These are phyloP conservation scores for Heterobasidion parviporum DNA, from an alignment of 1,284 basidiomycete species.

Conservation along the genomic window DNA sequence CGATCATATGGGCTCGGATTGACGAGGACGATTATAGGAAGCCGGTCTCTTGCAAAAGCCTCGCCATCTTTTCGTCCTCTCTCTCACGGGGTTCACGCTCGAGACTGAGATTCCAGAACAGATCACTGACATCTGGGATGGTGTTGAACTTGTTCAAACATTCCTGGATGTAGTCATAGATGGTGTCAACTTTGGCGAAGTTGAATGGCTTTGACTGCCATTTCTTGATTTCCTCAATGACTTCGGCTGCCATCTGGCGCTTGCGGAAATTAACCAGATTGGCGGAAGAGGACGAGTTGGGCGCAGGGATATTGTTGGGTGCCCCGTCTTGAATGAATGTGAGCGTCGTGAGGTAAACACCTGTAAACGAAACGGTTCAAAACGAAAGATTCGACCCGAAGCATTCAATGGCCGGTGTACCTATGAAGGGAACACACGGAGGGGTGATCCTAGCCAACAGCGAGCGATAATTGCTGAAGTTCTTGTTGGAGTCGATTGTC, in stretches of 20 bases:
- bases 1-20: neutral
- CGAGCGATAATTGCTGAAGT: slow-evolving; percentile 89
- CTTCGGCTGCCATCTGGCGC: slow-evolving; percentile 87
- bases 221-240: slow-evolving; percentile 93
- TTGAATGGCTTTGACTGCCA: slow-evolving; percentile 93
- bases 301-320: slow-evolving; percentile 60
- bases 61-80: slow-evolving; percentile 90
- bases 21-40: slow-evolving; percentile 43
- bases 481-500: slow-evolving; percentile 85
- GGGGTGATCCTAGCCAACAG: slow-evolving; percentile 81
- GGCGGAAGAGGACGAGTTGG: slow-evolving; percentile 30
- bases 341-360: slow-evolving; percentile 91
- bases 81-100: slow-evolving; percentile 87
- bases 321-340: slow-evolving; percentile 99
- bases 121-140: slow-evolving; percentile 47
- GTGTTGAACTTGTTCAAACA: slow-evolving; percentile 65
- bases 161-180: slow-evolving; percentile 75
- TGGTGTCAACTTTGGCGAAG: slow-evolving; percentile 58
- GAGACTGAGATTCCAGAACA: slow-evolving; percentile 82
- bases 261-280: slow-evolving; percentile 95
- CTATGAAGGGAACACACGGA: slow-evolving; percentile 97
- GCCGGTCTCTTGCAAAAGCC: slow-evolving; percentile 81
- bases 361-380: slow-evolving; percentile 29
- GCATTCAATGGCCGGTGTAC: slow-evolving; percentile 28
- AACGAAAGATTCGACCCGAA: neutral